A percentile compares a stretch with the other conserved stretches of the same genome.
phyloP scores from a whole-genome alignment of 495 filamentous ascomycete species.

The Neurospora pannonica region DNA sequence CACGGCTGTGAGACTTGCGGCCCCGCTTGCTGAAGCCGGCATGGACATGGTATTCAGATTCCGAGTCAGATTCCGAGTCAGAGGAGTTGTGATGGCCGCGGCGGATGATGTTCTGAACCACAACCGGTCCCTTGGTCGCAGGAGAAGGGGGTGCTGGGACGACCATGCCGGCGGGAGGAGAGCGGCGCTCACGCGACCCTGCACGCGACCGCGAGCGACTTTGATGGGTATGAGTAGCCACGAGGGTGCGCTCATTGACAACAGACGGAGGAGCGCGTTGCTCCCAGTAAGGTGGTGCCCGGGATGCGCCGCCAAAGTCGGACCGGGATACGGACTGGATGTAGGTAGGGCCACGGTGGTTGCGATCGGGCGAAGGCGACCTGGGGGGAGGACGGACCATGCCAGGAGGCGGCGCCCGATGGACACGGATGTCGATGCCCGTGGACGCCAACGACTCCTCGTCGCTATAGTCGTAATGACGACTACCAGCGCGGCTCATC shows the following conservation, averaged over 20 bases:
- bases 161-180: constrained; percentile 16
- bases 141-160: not conserved
- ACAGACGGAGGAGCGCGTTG: not conserved
- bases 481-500: not conserved
- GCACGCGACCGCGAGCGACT: constrained; percentile 31
- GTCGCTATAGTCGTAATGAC: constrained; percentile 20
- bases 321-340: constrained; percentile 23
- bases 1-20: constrained; percentile 12
- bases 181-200: constrained; percentile 32
- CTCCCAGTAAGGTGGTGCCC: constrained; percentile 17
- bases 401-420: constrained; percentile 17
- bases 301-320: not conserved
- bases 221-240: constrained; percentile 16
- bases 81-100: constrained; percentile 16
- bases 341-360: constrained; percentile 25
- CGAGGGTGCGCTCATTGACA: constrained; percentile 23
- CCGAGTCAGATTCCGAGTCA: constrained; percentile 24
- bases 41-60: constrained; percentile 1
- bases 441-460: constrained; percentile 13
- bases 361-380: not conserved
- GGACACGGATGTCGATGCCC: constrained; percentile 34
- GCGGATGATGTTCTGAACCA: constrained; percentile 40
- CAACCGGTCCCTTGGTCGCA: constrained; percentile 23
- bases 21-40: constrained; percentile 3
- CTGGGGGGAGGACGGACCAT: constrained; percentile 17